Base-by-base conservation (phyloP, 805 yeast species). In the Metahyphopichia silvanorum region DNA sequence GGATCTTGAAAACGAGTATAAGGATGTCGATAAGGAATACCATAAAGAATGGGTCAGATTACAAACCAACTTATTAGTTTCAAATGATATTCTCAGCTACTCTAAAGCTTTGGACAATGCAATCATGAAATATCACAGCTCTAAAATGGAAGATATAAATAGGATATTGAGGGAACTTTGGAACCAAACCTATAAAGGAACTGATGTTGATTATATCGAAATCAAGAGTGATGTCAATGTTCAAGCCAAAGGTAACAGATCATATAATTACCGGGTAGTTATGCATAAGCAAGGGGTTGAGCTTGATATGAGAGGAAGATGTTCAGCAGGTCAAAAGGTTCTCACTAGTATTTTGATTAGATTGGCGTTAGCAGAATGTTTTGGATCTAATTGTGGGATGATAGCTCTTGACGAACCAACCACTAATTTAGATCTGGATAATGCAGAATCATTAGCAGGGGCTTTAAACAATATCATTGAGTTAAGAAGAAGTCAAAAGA, bases 371-470 rank as follows among this genome's bases (percentile, higher is more conserved):
- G 93, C 98, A 1, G 98, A 93, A 57, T 86, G 97, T 49, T 91
- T 93, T 65, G 98, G 98, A 6, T 72, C 80, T 2, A 86, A 85
- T 51, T 91, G 96, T 64, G 98, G 98, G 31, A 84, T 93, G 59
- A 86, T 93, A 46, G 95, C 98, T 0, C 68, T 93, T 24, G 99
- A 93, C 60, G 99, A 93, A 60, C 99, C 99, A 6, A 93, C 99
- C 0, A 93, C 98, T 0, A 93, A 93, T 49, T 67, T 93, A 36
- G 99, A 93, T 58, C 77, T 75, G 31, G 96, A 85, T 38, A 93
- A 93, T 50, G 79, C 89, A 32, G 94, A 83, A 46, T 78, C 95
- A 23, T 71, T 93, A 38, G 98, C 98, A 0, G 76, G 71, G 43
- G 81, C 96, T 1, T 66, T 93, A 43, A 75, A 79, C 38, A 71